These are phyloP conservation scores for Juglanconis sp. DNA, from an alignment of 2,329 filamentous ascomycete species.

Conservation along the genomic window DNA sequence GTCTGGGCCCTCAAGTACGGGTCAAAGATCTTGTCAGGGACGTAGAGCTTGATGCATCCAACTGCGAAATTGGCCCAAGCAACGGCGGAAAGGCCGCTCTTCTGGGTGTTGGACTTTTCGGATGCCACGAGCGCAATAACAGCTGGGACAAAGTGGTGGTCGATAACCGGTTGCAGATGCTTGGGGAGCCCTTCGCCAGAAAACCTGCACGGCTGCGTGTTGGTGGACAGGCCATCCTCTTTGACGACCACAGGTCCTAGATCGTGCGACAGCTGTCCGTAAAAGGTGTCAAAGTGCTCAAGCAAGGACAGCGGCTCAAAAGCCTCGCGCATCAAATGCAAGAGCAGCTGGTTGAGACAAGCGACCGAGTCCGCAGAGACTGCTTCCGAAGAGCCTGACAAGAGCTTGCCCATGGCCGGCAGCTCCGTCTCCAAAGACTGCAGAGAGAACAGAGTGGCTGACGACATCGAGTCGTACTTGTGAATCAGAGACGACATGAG, in stretches of 20 bases:
- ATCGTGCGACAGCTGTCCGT: constrained; percentile 19
- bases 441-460: constrained; percentile 58
- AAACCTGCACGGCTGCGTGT: constrained; percentile 23
- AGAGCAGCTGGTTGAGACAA: constrained; percentile 47
- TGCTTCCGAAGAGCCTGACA: constrained; percentile 47
- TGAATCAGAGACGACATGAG: constrained; percentile 52
- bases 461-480: constrained; percentile 48
- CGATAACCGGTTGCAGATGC: constrained; percentile 37
- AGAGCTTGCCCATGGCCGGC: constrained; percentile 54
- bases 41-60: constrained; percentile 72
- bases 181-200: constrained; percentile 11
- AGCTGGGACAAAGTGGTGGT: constrained; percentile 43
- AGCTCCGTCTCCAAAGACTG: constrained; percentile 64
- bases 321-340: constrained; percentile 41
- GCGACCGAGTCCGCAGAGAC: constrained; percentile 48
- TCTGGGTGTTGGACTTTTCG: constrained; percentile 25
- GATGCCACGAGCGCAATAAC: constrained; percentile 42
- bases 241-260: constrained; percentile 22
- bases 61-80: constrained; percentile 77
- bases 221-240: constrained; percentile 23
- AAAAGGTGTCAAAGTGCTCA: constrained; percentile 25
- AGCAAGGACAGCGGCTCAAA: constrained; percentile 31
- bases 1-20: constrained; percentile 67
- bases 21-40: constrained; percentile 84
- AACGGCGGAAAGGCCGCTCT: constrained; percentile 42